Evolutionary conservation across 768 basidiomycete genomes (phyloP).

Genomic region (Mycena capillaripes): DNA sequence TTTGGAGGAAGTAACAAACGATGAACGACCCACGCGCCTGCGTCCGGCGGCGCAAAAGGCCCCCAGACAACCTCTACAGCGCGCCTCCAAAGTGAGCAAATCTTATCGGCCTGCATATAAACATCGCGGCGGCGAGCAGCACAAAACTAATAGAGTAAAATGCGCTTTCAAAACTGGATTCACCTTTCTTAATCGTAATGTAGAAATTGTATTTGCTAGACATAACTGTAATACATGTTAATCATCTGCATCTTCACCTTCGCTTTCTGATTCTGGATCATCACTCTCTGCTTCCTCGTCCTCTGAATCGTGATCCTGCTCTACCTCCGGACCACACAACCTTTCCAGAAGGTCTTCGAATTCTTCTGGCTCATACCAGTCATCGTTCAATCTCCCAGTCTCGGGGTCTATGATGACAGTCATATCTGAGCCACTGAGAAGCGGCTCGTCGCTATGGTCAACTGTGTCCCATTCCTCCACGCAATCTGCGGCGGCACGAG

Average conservation of each 20-base stretch:
- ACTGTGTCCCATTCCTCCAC: neutral
- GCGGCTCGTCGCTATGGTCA: conserved; percentile 4
- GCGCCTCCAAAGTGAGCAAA: no score
- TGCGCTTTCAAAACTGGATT: no score
- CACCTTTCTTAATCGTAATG: no score
- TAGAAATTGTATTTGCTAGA: no score
- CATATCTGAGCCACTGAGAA: conserved; percentile 8
- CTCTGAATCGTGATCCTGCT: neutral
- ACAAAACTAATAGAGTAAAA: no score
- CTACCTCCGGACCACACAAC: neutral
- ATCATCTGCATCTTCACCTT: neutral
- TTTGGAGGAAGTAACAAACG: neutral
- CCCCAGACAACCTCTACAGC: no score
- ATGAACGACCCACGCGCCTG: no score
- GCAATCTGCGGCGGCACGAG: neutral
- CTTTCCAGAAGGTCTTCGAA: neutral
- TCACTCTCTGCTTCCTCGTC: neutral
- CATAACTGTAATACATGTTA: no score
- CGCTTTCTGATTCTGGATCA: no score
- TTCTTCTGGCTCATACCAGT: neutral
- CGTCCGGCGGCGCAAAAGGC: no score
- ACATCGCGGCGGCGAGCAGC: no score
- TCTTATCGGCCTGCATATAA: no score
- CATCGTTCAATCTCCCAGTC: neutral
- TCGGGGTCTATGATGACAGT: neutral